These are phyloP conservation scores for Pythium biforme DNA, from an alignment of 352 stramenopile species.

Conservation along the genomic window DNA sequence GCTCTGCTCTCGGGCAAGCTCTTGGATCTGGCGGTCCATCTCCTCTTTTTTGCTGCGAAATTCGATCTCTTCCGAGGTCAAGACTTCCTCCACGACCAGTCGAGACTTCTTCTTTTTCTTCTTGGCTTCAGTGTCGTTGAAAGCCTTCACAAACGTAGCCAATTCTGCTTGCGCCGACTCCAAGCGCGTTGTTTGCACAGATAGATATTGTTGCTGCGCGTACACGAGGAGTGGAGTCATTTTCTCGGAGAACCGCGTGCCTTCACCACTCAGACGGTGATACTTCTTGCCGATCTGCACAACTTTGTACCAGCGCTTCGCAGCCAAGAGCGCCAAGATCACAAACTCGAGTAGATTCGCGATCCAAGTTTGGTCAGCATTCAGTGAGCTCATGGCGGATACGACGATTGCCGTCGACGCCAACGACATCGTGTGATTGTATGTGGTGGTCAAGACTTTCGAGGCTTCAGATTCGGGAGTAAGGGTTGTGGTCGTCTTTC, in stretches of 20 bases:
- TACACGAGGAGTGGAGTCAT: slow-evolving; percentile 59
- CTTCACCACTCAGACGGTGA: slow-evolving; percentile 33
- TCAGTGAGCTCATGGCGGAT: slow-evolving; percentile 34
- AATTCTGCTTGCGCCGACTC: slow-evolving; percentile 32
- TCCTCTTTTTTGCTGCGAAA: slow-evolving; percentile 44
- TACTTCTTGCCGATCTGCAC: slow-evolving; percentile 58
- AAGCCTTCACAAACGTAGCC: slow-evolving; percentile 37
- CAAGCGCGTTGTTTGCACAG: slow-evolving; percentile 33
- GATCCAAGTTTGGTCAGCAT: slow-evolving; percentile 52
- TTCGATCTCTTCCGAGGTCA: slow-evolving; percentile 57
- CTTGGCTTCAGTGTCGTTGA: slow-evolving; percentile 61
- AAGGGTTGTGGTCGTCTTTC: slow-evolving; percentile 3
- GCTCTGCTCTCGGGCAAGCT: slow-evolving; percentile 23
- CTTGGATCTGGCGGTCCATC: slow-evolving; percentile 41
- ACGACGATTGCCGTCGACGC: slow-evolving; percentile 40
- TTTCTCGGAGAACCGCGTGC: slow-evolving; percentile 55
- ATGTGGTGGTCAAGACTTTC: neutral
- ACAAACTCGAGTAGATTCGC: slow-evolving; percentile 41
- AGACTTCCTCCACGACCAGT: slow-evolving; percentile 64
- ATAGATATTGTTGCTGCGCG: slow-evolving; percentile 62
- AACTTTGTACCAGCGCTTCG: slow-evolving; percentile 49
- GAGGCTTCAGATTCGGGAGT: neutral
- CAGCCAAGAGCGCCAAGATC: slow-evolving; percentile 32
- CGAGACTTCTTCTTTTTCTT: slow-evolving; percentile 86
- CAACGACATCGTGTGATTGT: slow-evolving; percentile 21